Conservation (phyloP, 352 stramenopile genomes). For the Pythium phragmiticola region DNA sequence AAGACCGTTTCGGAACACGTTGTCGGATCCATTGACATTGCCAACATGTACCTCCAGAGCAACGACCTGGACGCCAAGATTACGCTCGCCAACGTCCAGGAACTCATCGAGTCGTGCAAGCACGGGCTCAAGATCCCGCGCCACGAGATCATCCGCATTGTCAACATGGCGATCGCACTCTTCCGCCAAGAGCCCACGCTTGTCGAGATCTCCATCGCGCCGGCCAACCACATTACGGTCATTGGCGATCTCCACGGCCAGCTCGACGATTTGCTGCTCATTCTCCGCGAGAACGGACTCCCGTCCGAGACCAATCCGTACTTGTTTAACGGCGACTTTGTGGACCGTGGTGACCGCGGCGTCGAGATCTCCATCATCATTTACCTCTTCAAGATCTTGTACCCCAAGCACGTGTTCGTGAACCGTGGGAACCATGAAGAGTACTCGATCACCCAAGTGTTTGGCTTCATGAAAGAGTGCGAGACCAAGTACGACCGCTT, state of each 20-base stretch:
- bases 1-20: conserved; percentile 62
- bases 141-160: conserved; percentile 70
- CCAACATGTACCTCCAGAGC: conserved; percentile 78
- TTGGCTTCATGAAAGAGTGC: conserved; percentile 88
- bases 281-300: conserved; percentile 83
- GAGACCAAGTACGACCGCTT: conserved; percentile 79
- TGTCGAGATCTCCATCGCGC: conserved; percentile 64
- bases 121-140: conserved; percentile 78
- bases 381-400: conserved; percentile 81
- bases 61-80: conserved; percentile 58
- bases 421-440: conserved; percentile 90
- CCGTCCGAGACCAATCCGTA: conserved; percentile 96
- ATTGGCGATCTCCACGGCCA: conserved; percentile 86
- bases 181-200: conserved; percentile 62
- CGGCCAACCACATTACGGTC: conserved; percentile 74
- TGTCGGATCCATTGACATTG: conserved; percentile 77
- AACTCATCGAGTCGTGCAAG: conserved; percentile 78
- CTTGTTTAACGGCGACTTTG: conserved; percentile 99
- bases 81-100: conserved; percentile 60
- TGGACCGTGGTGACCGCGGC: conserved; percentile 93
- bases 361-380: conserved; percentile 84
- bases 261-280: conserved; percentile 80
- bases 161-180: conserved; percentile 53
- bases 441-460: conserved; percentile 81
- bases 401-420: conserved; percentile 67